phyloP scores from a whole-genome alignment of 2,329 filamentous ascomycete species.

The Monosporascus sp. region DNA sequence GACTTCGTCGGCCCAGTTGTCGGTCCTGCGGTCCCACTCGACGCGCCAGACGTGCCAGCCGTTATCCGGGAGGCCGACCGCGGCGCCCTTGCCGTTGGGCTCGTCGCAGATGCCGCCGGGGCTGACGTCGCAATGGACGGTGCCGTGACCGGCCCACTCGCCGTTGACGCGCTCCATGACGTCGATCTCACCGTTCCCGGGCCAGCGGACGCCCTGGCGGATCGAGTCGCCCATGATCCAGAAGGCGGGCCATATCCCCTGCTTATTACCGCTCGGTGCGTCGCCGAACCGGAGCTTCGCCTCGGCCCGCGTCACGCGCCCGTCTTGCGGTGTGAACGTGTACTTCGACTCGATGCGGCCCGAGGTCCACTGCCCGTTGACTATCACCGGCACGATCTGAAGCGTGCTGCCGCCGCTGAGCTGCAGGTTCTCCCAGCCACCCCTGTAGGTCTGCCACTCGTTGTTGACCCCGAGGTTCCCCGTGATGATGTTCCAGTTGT shows the following conservation, averaged over 20 bases:
- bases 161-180: slow-evolving; percentile 46
- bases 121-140: slow-evolving; percentile 40
- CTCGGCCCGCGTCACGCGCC: slow-evolving; percentile 37
- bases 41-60: slow-evolving; percentile 45
- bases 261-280: slow-evolving; percentile 33
- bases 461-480: slow-evolving; percentile 38
- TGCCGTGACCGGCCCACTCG: slow-evolving; percentile 38
- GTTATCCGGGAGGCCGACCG: slow-evolving; percentile 36
- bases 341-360: slow-evolving; percentile 44
- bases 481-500: slow-evolving; percentile 42
- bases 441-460: slow-evolving; percentile 43
- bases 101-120: slow-evolving; percentile 45
- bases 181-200: slow-evolving; percentile 46
- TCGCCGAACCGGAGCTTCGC: slow-evolving; percentile 40
- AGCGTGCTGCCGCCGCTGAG: slow-evolving; percentile 45
- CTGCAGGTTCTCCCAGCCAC: slow-evolving; percentile 41
- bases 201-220: slow-evolving; percentile 41
- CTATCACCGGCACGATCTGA: slow-evolving; percentile 43
- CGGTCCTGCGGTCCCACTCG: slow-evolving; percentile 38
- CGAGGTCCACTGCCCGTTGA: slow-evolving; percentile 40
- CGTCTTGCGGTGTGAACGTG: slow-evolving; percentile 38
- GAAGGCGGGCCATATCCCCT: slow-evolving; percentile 50
- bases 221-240: slow-evolving; percentile 46
- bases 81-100: slow-evolving; percentile 34
- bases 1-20: slow-evolving; percentile 39